Percentiles rank a stretch among this genome's conserved stretches.
Evolutionary conservation across 177 flowering plant species (phyloP).

Genomic region (Tripterygium wilfordii): DNA sequence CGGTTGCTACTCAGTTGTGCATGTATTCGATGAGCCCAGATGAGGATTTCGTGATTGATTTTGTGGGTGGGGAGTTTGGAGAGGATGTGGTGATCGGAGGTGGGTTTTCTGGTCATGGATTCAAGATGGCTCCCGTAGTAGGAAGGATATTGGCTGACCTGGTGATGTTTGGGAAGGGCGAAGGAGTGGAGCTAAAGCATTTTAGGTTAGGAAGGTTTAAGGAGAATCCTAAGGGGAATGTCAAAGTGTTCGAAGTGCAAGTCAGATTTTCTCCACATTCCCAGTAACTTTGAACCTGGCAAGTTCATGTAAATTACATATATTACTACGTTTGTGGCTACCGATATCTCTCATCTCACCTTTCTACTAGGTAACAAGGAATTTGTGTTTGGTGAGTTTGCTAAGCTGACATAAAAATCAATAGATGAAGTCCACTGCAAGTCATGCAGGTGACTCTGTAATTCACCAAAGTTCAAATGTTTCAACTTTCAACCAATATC

Average conservation of each 20-base stretch:
- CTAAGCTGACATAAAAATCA: too few species aligned
- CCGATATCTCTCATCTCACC: too few species aligned
- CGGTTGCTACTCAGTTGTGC: conserved; percentile 57
- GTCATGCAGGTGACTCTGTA: too few species aligned
- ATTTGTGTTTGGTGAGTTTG: too few species aligned
- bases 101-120: conserved; percentile 98
- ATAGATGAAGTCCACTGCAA: too few species aligned
- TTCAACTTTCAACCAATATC: too few species aligned
- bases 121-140: conserved; percentile 87
- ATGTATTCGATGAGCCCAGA: conserved; percentile 94
- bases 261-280: conserved; percentile 17
- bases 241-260: conserved; percentile 56
- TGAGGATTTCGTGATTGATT: conserved; percentile 85
- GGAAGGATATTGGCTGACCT: conserved; percentile 73
- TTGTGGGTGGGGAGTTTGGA: conserved; percentile 76
- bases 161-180: conserved; percentile 41
- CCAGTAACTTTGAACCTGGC: too few species aligned
- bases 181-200: conserved; percentile 55
- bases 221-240: conserved; percentile 60
- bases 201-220: conserved; percentile 66
- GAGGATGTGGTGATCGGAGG: conserved; percentile 78
- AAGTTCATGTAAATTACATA: too few species aligned
- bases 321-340: too few species aligned
- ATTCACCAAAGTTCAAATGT: too few species aligned
- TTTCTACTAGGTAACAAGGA: too few species aligned